These are phyloP conservation scores for Aegilops longissima DNA, from an alignment of 176 grass and related monocot species.

Conservation along the genomic window DNA sequence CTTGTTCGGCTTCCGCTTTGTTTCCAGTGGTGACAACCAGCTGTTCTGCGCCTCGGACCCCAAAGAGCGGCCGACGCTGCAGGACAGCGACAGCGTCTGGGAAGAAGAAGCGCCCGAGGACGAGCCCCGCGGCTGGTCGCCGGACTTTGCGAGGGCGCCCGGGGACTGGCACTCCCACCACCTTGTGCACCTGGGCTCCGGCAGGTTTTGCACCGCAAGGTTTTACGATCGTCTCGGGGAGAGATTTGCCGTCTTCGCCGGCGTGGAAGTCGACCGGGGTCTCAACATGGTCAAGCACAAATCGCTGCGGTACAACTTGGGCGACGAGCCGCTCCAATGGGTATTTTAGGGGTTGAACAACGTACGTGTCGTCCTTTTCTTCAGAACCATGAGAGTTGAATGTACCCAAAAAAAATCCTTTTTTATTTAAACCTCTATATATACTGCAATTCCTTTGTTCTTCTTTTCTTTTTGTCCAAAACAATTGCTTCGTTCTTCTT, in stretches of 20 bases:
- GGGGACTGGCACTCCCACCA: conserved; percentile 2
- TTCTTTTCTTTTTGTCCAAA: no score
- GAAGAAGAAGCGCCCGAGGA: conserved; percentile 2
- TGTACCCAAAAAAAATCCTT: no score
- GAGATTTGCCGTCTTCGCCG: background rate
- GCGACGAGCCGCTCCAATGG: background rate
- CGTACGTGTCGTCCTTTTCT: background rate
- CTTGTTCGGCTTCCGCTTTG: conserved; percentile 2
- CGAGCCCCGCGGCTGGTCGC: background rate
- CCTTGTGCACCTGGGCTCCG: background rate
- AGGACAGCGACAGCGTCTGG: background rate
- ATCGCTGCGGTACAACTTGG: conserved; percentile 6
- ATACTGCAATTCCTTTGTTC: no score
- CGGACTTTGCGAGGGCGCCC: background rate
- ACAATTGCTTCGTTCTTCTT: no score
- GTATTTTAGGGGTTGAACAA: background rate
- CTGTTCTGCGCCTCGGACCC: background rate
- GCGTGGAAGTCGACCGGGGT: background rate
- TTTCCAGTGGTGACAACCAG: background rate
- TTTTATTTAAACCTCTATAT: no score
- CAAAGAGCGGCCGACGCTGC: background rate
- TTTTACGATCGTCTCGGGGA: background rate
- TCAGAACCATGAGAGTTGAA: no score
- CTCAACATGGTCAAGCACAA: conserved; percentile 19
- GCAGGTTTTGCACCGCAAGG: conserved; percentile 4